Base-by-base conservation (phyloP, 257 asterid genomes). In the Plectranthus barbatus region DNA sequence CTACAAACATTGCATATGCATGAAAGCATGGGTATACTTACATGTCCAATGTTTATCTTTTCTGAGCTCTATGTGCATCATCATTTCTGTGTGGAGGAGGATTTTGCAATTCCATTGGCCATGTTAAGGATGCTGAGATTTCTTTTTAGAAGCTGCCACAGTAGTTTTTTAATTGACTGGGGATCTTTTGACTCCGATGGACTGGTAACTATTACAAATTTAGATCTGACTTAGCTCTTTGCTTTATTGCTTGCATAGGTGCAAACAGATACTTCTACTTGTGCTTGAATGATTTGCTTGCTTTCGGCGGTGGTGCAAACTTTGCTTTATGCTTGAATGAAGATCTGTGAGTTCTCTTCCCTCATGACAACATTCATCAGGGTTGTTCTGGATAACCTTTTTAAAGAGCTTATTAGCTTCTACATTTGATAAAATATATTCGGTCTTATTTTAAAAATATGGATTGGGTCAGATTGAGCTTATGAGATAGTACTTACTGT, bases 231-330 rank as follows among this genome's bases (percentile, higher is more conserved):
- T 3, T 14, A 8, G 42, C 4, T 6, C 7, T 58, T 45, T 64
- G 17, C 4, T 4, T 49, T 37, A 2, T 70, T 33, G 18, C 60
- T 56, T 74, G 69, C 60, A 53, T 67, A 93, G 99, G 99, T 71
- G 91, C 85, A 59, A 93, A 93, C 71, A 77, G 99, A 77, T 93
- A 87, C 66, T 93, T 83, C 64, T 86, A 74, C 69, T 63, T 92
- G 90, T 93, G 97, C 77, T 75, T 83, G 82, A 87, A 87, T 69
- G 94, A 93, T 62, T 71, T 82, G 77, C 79, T 93, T 70, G 99
- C 99, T 36, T 79, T 93, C 52, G 99, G 99, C 64, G 99, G 99
- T 29, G 99, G 99, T 62, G 86, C 81, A 55, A 72, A 72, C 73
- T 93, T 87, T 64, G 99, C 97, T 33, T 71, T 93, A 72, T 55